Conservation (phyloP, 2,329 filamentous ascomycete species). For the Leptographium lundbergii region DNA sequence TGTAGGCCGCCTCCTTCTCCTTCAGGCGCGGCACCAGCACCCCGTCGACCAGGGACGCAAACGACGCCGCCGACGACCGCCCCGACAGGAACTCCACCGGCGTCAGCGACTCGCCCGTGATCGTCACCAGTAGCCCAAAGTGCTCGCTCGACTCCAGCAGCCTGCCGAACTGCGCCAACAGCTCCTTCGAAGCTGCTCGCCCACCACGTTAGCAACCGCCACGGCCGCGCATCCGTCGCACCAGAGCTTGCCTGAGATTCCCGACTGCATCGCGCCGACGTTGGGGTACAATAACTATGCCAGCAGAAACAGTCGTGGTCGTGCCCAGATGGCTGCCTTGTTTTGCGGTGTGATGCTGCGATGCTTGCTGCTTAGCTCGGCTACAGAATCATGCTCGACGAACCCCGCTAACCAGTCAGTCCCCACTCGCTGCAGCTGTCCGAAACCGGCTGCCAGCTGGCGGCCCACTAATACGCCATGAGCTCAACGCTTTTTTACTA, state of each 20-base stretch:
- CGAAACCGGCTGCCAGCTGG: background rate
- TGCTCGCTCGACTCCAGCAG: constrained; percentile 49
- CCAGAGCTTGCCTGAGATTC: constrained; percentile 50
- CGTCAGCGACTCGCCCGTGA: constrained; percentile 54
- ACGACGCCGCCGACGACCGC: constrained; percentile 38
- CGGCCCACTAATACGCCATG: background rate
- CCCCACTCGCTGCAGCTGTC: background rate
- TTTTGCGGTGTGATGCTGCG: background rate
- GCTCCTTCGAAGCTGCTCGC: constrained; percentile 59
- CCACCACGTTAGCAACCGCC: background rate
- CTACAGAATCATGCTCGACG: background rate
- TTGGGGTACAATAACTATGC: background rate
- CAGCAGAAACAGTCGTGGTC: background rate
- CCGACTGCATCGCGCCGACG: constrained; percentile 56
- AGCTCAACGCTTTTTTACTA: background rate
- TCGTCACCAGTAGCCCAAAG: constrained; percentile 61
- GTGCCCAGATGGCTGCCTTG: background rate
- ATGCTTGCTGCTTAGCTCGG: background rate
- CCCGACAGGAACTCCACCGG: constrained; percentile 44
- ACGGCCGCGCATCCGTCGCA: background rate
- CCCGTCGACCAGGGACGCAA: constrained; percentile 47
- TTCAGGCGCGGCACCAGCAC: constrained; percentile 51
- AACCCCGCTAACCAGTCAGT: background rate
- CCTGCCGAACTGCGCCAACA: constrained; percentile 58
- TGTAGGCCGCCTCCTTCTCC: constrained; percentile 56